Evolutionary conservation across 2,329 filamentous ascomycete genomes (phyloP), one percentile per base, ranked within the genome.

Genomic region (Diaporthe batatas): DNA sequence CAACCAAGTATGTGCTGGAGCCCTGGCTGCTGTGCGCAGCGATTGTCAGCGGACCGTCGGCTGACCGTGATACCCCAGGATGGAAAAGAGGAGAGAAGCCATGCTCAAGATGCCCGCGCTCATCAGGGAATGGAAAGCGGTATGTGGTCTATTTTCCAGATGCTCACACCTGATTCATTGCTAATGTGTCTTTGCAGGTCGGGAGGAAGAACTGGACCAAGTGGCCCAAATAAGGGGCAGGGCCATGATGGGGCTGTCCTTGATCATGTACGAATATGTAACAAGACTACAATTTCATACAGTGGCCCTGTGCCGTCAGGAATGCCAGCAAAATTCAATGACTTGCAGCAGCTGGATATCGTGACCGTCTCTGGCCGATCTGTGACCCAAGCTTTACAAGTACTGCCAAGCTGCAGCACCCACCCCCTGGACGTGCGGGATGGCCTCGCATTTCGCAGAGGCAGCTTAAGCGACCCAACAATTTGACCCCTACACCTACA

Each of bases 71-170:
- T 70, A 73, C 36, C 71, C 74, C 79, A 93, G 92, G 83, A 89
- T 98, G 89, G 94, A 98, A 82, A 91, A 93, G 85, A 91, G 95
- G 84, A 93, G 93, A 88, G 90, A 94, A 83, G 96, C 96, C 73
- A 98, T 98, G 94, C 83, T 97, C 86, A 91, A 92, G 74, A 99
- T 99, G 96, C 95, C 96, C 76, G 91, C 92, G 79, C 90, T 98
- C 86, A 94, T 99, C 82, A 90, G 93, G 83, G 88, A 93, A 82
- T 99, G 96, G 96, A 98, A 98, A 85, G 91, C 93, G 90, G 94
- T 96, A 86, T 81, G 91, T 84, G 54, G 36, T n/a, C 8, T 21
- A 18, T 34, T 18, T 23, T 5, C 2, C 44, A 47, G 3, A 53
- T 25, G n/a, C 12, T n/a, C 62, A 25, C 21, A 6, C 21, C 21